Evolutionary conservation across 768 basidiomycete species (phyloP).

Genomic region (Dentipellis sp.): DNA sequence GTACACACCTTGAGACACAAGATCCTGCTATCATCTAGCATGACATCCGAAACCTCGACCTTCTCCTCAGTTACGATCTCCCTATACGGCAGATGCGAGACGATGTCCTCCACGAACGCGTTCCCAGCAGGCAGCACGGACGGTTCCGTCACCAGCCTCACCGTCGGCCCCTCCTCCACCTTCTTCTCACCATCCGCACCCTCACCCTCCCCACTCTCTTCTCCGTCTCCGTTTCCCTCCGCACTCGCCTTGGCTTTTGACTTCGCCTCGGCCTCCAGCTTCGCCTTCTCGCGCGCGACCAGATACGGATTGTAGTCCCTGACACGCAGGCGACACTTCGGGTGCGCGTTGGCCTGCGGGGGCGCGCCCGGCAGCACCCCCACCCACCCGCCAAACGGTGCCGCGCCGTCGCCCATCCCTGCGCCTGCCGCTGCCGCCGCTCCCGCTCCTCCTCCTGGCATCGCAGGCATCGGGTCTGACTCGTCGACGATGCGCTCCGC

Average conservation of each 20-base stretch:
- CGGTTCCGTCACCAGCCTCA: conserved; percentile 29
- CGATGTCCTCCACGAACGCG: conserved; percentile 38
- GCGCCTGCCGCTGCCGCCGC: too few relatives aligned
- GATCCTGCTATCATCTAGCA: conserved; percentile 46
- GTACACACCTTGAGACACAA: conserved; percentile 36
- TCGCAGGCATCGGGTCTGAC: background rate
- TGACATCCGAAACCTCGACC: conserved; percentile 44
- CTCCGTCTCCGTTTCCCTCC: background rate
- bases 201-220: background rate
- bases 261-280: background rate
- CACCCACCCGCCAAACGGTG: background rate
- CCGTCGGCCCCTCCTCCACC: conserved; percentile 12
- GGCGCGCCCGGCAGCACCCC: background rate
- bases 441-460: background rate
- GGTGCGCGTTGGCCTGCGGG: too few relatives aligned
- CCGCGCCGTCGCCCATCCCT: background rate
- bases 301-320: conserved; percentile 2
- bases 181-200: background rate
- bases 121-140: conserved; percentile 33
- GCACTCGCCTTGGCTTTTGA: too few relatives aligned
- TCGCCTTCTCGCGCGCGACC: background rate
- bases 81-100: conserved; percentile 40
- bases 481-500: conserved; percentile 30
- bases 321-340: background rate
- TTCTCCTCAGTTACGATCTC: conserved; percentile 39